These are phyloP conservation scores for Annulohypoxylon moriforme DNA, from an alignment of 495 filamentous ascomycete genomes.

Conservation along the genomic window DNA sequence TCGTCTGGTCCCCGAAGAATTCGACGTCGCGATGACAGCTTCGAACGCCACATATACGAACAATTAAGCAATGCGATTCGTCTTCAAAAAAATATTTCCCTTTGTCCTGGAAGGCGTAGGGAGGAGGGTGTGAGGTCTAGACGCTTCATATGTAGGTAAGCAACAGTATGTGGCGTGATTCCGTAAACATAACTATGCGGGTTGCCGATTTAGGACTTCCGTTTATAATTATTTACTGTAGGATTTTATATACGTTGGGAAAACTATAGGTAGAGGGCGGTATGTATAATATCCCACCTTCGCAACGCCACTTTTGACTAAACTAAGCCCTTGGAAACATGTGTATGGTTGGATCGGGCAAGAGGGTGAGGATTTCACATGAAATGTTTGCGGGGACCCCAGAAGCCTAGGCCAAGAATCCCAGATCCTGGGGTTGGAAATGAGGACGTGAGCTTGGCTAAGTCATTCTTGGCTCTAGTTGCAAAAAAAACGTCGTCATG, in stretches of 20 bases:
- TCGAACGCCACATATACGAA: slow-evolving; percentile 4
- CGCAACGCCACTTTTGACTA: slow-evolving; percentile 13
- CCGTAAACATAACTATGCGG: slow-evolving; percentile 25
- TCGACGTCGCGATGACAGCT: neutral
- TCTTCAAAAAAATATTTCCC: neutral
- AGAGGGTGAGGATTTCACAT: slow-evolving; percentile 38
- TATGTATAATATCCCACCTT: neutral
- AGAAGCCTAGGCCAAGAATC: slow-evolving; percentile 19
- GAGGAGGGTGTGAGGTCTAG: slow-evolving; percentile 19
- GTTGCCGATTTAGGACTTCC: slow-evolving; percentile 33
- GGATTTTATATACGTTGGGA: neutral
- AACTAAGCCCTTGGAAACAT: neutral
- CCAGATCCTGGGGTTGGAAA: slow-evolving; percentile 31
- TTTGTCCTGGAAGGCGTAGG: slow-evolving; percentile 9
- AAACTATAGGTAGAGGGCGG: neutral
- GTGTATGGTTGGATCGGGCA: slow-evolving; percentile 30
- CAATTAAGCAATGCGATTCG: neutral
- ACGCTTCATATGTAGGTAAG: slow-evolving; percentile 1
- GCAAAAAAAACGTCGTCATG: slow-evolving; percentile 25
- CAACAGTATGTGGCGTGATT: slow-evolving; percentile 30
- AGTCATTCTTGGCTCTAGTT: slow-evolving; percentile 36
- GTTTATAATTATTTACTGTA: neutral
- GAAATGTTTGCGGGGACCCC: slow-evolving; percentile 43
- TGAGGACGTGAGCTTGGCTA: slow-evolving; percentile 37
- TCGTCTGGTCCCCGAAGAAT: neutral